Evolutionary conservation across 2,329 filamentous ascomycete species (phyloP).

Genomic region (Penicillium sclerotiorum): DNA sequence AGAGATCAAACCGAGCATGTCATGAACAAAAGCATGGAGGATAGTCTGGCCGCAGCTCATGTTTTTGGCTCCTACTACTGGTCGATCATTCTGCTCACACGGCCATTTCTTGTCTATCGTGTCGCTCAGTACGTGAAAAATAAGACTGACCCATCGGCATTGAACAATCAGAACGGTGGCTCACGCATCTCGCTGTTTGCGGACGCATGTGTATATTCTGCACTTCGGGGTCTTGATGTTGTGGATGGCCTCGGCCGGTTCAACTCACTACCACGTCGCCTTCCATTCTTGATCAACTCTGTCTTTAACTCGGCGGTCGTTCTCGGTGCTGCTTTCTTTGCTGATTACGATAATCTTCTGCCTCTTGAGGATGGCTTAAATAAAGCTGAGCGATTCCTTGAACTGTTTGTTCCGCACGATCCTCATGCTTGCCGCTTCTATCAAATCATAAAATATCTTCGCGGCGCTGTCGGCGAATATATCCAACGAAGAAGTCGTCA

Average conservation of each 20-base stretch:
- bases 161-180: conserved; percentile 27
- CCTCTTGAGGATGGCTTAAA: conserved; percentile 37
- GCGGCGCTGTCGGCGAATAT: conserved; percentile 41
- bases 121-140: conserved; percentile 45
- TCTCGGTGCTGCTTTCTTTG: conserved; percentile 49
- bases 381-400: conserved; percentile 39
- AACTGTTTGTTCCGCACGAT: conserved; percentile 38
- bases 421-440: conserved; percentile 40
- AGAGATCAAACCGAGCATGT: conserved; percentile 50
- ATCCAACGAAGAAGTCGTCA: conserved; percentile 40
- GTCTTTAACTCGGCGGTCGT: conserved; percentile 51
- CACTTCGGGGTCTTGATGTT: conserved; percentile 44
- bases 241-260: conserved; percentile 40
- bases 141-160: conserved; percentile 25
- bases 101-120: conserved; percentile 57
- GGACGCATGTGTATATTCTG: conserved; percentile 50
- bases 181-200: conserved; percentile 39
- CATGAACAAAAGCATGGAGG: conserved; percentile 41
- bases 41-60: conserved; percentile 51
- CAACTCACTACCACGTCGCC: conserved; percentile 41
- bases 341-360: conserved; percentile 46
- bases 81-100: conserved; percentile 56
- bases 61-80: conserved; percentile 57
- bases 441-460: conserved; percentile 45
- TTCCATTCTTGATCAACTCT: conserved; percentile 52